Percentiles rank a stretch among this genome's conserved stretches.
These are phyloP conservation scores for Boechera retrofracta DNA, from an alignment of 345 rosid species.

Conservation along the genomic window DNA sequence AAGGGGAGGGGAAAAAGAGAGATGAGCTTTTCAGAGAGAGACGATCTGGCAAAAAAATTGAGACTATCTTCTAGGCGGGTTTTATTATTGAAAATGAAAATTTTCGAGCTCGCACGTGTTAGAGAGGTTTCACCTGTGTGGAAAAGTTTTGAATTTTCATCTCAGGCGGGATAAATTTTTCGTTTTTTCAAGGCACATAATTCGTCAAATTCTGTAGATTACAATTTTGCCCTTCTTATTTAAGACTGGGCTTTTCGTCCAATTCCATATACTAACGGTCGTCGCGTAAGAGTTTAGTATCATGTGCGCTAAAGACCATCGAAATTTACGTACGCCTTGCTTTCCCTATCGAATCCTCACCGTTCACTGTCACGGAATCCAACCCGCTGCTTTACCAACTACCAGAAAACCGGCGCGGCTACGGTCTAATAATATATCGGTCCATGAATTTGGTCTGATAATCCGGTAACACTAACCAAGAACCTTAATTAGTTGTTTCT, in stretches of 20 bases:
- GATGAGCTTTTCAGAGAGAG: slow-evolving; percentile 34
- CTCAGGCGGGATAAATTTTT: slow-evolving; percentile 36
- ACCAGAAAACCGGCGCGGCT: neutral
- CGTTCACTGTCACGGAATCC: neutral
- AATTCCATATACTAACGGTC: neutral
- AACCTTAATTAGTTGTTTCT: neutral
- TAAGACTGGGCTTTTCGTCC: slow-evolving; percentile 23
- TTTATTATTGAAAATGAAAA: slow-evolving; percentile 43
- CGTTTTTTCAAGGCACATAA: neutral
- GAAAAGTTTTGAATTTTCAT: slow-evolving; percentile 38
- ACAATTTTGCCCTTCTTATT: slow-evolving; percentile 2
- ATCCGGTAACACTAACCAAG: neutral
- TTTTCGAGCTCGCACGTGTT: slow-evolving; percentile 43
- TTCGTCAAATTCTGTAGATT: slow-evolving; percentile 10
- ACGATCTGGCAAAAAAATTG: slow-evolving; percentile 37
- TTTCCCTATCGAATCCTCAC: slow-evolving; percentile 5
- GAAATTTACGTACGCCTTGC: neutral
- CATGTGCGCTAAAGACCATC: neutral
- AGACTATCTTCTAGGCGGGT: slow-evolving; percentile 42
- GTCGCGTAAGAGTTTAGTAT: too few species aligned
- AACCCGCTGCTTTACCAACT: neutral
- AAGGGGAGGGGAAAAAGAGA: slow-evolving; percentile 32
- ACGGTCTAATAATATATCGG: too few species aligned
- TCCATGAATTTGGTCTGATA: neutral
- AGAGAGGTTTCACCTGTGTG: slow-evolving; percentile 10